Conservation (phyloP, 73 alveolate species). For the Vitrella brassicaformis region DNA sequence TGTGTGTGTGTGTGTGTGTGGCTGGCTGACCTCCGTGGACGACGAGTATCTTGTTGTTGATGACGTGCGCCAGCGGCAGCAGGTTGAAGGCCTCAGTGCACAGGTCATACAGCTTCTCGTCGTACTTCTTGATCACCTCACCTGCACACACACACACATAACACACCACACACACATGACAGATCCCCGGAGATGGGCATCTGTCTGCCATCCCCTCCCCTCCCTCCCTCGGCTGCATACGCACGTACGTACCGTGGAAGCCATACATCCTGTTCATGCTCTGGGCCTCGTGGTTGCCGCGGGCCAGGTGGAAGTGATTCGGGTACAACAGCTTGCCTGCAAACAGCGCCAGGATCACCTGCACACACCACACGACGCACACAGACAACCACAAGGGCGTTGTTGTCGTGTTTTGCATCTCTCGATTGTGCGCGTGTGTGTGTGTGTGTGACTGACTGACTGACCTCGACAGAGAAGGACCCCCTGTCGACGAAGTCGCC, state of each 20-base stretch:
- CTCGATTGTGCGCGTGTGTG: too few species aligned
- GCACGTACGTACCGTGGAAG: too few species aligned
- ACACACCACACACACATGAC: too few species aligned
- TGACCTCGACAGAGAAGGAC: slow-evolving; percentile 72
- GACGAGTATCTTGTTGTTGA: slow-evolving; percentile 70
- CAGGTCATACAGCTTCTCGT: slow-evolving; percentile 58
- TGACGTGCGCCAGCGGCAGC: slow-evolving; percentile 75
- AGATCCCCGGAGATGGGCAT: too few species aligned
- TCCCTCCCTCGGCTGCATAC: too few species aligned
- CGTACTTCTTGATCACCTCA: slow-evolving; percentile 80
- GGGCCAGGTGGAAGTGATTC: slow-evolving; percentile 67
- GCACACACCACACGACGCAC: too few species aligned
- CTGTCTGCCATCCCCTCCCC: too few species aligned
- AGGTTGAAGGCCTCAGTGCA: slow-evolving; percentile 68
- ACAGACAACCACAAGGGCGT: too few species aligned
- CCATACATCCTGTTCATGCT: slow-evolving; percentile 73
- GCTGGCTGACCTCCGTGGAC: slow-evolving; percentile 73
- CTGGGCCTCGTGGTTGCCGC: slow-evolving; percentile 86
- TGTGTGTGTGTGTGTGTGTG: neutral
- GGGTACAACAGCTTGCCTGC: slow-evolving; percentile 78
- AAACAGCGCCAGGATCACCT: slow-evolving; percentile 57
- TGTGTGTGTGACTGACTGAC: too few species aligned
- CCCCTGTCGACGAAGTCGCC: slow-evolving; percentile 94
- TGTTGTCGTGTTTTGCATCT: too few species aligned
- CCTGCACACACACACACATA: too few species aligned